Conservation (phyloP, 306 rosid species). For the Glycine soja region DNA sequence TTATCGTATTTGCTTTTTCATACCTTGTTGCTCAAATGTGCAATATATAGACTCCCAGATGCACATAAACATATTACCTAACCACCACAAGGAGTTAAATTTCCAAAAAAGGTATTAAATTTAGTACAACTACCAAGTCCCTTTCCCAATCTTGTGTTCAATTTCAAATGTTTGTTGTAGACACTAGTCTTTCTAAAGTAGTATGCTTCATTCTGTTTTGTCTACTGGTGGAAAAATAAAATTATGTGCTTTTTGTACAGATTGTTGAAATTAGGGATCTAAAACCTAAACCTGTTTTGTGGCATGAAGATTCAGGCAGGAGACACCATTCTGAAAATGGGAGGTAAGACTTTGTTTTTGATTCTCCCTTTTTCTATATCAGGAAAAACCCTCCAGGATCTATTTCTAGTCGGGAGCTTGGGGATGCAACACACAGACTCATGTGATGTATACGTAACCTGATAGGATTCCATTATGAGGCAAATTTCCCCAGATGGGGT, state of each 20-base stretch:
- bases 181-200: background rate
- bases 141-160: slow-evolving; percentile 1
- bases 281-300: slow-evolving; percentile 75
- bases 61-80: slow-evolving; percentile 71
- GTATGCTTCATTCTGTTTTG: background rate
- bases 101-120: slow-evolving; percentile 75
- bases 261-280: slow-evolving; percentile 69
- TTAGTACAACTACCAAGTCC: background rate
- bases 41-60: slow-evolving; percentile 83
- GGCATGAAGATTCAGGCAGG: slow-evolving; percentile 94
- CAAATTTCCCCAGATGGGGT: no score
- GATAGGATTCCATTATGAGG: no score
- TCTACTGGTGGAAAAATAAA: slow-evolving; percentile 20
- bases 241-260: slow-evolving; percentile 50
- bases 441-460: no score
- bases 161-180: slow-evolving; percentile 10
- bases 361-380: slow-evolving; percentile 44
- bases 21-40: slow-evolving; percentile 64
- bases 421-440: slow-evolving; percentile 75
- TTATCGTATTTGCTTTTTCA: background rate
- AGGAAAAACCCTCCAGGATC: no score
- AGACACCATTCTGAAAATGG: slow-evolving; percentile 46
- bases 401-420: slow-evolving; percentile 71
- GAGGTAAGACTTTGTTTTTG: slow-evolving; percentile 53
- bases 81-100: slow-evolving; percentile 79